Percentiles rank a stretch among this genome's conserved stretches.
Conservation (phyloP, 202 grass and related monocot species). For the Panicum hallii region DNA sequence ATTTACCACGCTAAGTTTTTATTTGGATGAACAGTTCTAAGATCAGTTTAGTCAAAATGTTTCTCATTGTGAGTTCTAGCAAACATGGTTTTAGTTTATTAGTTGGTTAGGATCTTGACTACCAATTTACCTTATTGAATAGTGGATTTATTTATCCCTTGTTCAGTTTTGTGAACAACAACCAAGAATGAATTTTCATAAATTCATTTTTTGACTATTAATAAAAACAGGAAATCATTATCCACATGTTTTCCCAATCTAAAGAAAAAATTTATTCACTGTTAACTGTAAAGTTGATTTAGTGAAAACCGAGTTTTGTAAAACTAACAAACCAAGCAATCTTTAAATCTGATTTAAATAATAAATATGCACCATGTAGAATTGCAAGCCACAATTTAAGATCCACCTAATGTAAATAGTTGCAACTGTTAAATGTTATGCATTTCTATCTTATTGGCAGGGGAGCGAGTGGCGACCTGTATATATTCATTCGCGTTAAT, state of each 20-base stretch:
- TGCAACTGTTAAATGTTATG: conserved; percentile 8
- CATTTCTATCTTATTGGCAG: conserved; percentile 56
- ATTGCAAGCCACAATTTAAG: background rate
- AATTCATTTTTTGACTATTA: background rate
- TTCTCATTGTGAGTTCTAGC: background rate
- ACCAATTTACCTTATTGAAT: background rate
- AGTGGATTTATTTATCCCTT: background rate
- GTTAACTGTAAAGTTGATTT: background rate
- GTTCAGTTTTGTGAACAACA: background rate
- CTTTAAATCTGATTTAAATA: background rate
- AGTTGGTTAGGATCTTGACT: background rate
- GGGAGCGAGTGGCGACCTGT: conserved; percentile 69
- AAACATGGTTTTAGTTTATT: background rate
- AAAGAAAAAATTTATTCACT: background rate
- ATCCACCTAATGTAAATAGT: conserved; percentile 7
- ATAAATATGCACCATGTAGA: background rate
- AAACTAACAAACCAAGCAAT: background rate
- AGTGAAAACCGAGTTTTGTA: background rate
- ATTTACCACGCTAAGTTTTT: background rate
- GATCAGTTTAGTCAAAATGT: background rate
- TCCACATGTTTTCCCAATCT: background rate
- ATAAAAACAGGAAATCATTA: background rate
- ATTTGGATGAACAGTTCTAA: background rate
- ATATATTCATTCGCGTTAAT: conserved; percentile 69
- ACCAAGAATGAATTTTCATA: background rate